Evolutionary conservation across 1,284 basidiomycete genomes (phyloP), one percentile per base, ranked within the genome.

Genomic region (Ceratobasidium sp.): DNA sequence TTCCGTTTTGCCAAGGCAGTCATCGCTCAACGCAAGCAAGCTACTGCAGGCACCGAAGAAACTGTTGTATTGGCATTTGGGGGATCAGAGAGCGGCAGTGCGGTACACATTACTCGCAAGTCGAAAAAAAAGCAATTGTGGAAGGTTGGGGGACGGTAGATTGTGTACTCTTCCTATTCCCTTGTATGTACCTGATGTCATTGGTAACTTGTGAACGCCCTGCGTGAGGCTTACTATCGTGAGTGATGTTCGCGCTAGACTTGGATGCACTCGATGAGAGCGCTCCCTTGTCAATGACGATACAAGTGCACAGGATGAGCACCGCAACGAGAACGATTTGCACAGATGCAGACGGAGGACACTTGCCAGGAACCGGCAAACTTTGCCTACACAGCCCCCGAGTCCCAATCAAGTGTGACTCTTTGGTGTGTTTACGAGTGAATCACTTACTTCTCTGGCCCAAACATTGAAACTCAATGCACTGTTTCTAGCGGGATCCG

Each of bases 1-100:
- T 96, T 95, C 83, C 91, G 90, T 78, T 96, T 95, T 81, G 92
- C 93, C 13, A 95, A 95, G 82, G 91, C 93, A 76, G 92, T 89
- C 11, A 91, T 95, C 78, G 91, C 93, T 76, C 79, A 90, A 78
- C 86, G 94, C 76, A 95, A 93, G 81, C 82, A 83, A 77, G 72
- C 44, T 62, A 41, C 70, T 44, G 50, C 55, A 61, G 72, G 73
- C 35, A 63, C 63, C 32, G 69, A 73, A 38, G 94, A 95, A 83
- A 92, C 91, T 23, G 93, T 95, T 46, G 94, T 96, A 59, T 85
- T 95, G 74, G 92, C 92, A 43, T 93, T 95, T 82, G 91, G 90
- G 74, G 88, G 88, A 73, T 86, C 85, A 73, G 85, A 85, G 77
- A 88, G 87, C 50, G 90, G 88, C 73, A 93, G 89, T 81, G 87